Evolutionary conservation across 176 grass and related monocot genomes (phyloP).

Genomic region (Cenchrus purpureus): DNA sequence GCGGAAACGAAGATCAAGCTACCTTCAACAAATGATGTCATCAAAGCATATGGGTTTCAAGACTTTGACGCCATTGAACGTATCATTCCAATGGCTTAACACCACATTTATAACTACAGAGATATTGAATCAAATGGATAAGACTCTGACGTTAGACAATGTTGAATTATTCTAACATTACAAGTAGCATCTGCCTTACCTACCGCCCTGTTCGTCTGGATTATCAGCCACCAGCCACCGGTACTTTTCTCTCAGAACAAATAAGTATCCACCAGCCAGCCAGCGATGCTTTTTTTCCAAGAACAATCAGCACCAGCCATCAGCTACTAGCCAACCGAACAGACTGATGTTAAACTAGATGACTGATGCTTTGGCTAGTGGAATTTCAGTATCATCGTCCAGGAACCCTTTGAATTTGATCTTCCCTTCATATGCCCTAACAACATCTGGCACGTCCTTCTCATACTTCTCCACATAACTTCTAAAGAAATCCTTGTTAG

Average conservation of each 20-base stretch:
- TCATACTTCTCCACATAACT: conserved; percentile 29
- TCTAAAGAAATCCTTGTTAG: background rate
- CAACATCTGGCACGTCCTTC: conserved; percentile 49
- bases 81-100: background rate
- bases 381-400: background rate
- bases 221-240: too few species aligned
- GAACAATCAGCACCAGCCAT: too few species aligned
- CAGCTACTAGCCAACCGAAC: too few species aligned
- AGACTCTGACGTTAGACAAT: background rate
- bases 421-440: conserved; percentile 54
- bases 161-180: background rate
- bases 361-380: background rate
- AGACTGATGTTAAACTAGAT: too few species aligned
- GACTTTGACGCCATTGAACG: background rate
- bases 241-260: too few species aligned
- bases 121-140: background rate
- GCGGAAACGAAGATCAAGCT: too few species aligned
- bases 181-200: too few species aligned
- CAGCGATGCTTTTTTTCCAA: too few species aligned
- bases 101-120: background rate
- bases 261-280: too few species aligned
- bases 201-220: too few species aligned
- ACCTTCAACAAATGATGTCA: background rate
- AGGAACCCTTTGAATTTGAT: conserved; percentile 54
- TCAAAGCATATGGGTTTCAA: background rate